Conservation (phyloP, 768 basidiomycete genomes). For the Tylopilus cervinicoccineus region DNA sequence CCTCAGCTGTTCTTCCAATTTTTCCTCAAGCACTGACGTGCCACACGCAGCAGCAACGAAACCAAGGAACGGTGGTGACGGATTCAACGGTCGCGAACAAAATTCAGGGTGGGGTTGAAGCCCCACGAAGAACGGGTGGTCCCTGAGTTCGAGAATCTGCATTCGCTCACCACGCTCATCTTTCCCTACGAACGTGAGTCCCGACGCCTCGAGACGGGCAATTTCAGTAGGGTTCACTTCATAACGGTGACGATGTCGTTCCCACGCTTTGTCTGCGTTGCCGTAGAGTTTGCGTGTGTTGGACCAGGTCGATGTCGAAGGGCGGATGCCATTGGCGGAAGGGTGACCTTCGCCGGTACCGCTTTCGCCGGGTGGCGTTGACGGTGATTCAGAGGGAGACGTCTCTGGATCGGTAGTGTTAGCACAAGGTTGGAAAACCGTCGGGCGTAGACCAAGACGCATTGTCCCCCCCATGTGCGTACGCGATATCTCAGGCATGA, state of each 20-base stretch:
- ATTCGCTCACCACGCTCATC: slow-evolving; percentile 96
- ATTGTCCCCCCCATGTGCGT: slow-evolving; percentile 99
- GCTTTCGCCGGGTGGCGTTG: slow-evolving; percentile 5
- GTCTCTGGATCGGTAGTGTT: slow-evolving; percentile 11
- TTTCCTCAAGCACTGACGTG: slow-evolving; percentile 55
- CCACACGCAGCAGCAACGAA: slow-evolving; percentile 81
- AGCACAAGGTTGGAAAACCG: slow-evolving; percentile 65
- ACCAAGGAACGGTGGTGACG: slow-evolving; percentile 95
- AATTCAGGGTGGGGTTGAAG: slow-evolving; percentile 98
- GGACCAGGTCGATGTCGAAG: slow-evolving; percentile 61
- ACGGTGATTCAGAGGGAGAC: slow-evolving; percentile 10
- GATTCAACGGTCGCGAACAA: slow-evolving; percentile 96
- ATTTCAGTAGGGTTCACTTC: slow-evolving; percentile 94
- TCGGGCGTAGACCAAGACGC: slow-evolving; percentile 97
- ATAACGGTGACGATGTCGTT: slow-evolving; percentile 93
- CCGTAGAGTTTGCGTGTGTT: slow-evolving; percentile 79
- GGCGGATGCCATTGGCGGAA: slow-evolving; percentile 6
- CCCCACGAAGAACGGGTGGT: slow-evolving; percentile 91
- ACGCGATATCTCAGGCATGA: slow-evolving; percentile 98
- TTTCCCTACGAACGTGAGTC: slow-evolving; percentile 79
- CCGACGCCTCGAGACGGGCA: slow-evolving; percentile 61
- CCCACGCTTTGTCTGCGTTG: slow-evolving; percentile 81
- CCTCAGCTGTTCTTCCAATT: slow-evolving; percentile 60
- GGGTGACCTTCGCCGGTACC: not conserved
- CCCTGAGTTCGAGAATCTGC: slow-evolving; percentile 90